Base-by-base conservation (phyloP, 805 yeast species). In the Cyberlindnera suaveolens region DNA sequence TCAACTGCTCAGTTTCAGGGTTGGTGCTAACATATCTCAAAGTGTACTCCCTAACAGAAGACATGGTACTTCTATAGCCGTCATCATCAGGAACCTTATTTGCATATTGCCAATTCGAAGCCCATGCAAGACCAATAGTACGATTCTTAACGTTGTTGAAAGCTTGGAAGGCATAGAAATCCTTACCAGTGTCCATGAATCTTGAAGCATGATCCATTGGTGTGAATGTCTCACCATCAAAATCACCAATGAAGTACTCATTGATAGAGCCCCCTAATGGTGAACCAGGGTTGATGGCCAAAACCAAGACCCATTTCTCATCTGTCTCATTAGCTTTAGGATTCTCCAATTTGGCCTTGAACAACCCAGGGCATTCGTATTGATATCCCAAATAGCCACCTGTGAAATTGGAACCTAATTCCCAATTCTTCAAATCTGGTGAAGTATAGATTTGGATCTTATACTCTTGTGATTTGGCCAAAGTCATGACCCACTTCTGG, bases 81-180 rank as follows among this genome's bases (percentile, higher is more conserved):
- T 56, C 51, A 6, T 43, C 47, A 11, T 68, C 64, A n/a, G 73
- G 72, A 16, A 60, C 66, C 15, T 48, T 49, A 17, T 54, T 56
- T 20, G 59, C 57, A 44, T 68, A 68, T 49, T 66, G 68, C 73
- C 73, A 68, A 50, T 67, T 67, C 33, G 69, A 63, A 32, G 70
- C 68, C 73, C 73, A 68, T 5, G 68, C 71, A 34, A 67, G 44
- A 20, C 68, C 68, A n/a, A 64, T 27, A 3, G 56, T 59, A 15
- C 57, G 45, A 14, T 58, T 60, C n/a, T 31, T 32, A 11, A 60
- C 46, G 34, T 57, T 57, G 47, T 48, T 53, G 41, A 62, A 65
- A 5, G 63, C 53, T 49, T 68, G 71, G 46, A 66, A 48, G 15
- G 72, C 73, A 44, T 68, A 67, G 47, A 56, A 63, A 47, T 67